Percentiles rank a stretch among this genome's conserved stretches.
Conservation (phyloP, 2,329 filamentous ascomycete genomes). For the Neophaeococcomyces mojaviensis region DNA sequence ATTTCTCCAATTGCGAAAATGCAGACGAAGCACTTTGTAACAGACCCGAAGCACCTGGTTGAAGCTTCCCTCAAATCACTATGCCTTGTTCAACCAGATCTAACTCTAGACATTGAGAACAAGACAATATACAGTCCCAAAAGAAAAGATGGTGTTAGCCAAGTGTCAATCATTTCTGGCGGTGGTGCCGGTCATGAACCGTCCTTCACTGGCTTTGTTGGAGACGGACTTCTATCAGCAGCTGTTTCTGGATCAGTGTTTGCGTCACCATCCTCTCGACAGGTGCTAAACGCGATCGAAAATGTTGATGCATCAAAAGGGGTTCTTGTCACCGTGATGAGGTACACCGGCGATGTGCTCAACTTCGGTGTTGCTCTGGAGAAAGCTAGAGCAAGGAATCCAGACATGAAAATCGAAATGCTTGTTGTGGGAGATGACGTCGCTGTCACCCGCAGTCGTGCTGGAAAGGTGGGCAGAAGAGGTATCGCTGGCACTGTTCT, state of each 20-base stretch:
- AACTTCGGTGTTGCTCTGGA: constrained; percentile 87
- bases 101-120: constrained; percentile 67
- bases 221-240: constrained; percentile 69
- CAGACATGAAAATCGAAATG: constrained; percentile 48
- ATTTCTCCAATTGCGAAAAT: too few relatives aligned
- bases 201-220: constrained; percentile 82
- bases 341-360: constrained; percentile 81
- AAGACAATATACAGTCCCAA: constrained; percentile 68
- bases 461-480: constrained; percentile 52
- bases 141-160: constrained; percentile 47
- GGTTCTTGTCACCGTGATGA: constrained; percentile 83
- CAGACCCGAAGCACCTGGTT: constrained; percentile 72
- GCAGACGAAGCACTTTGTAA: constrained; percentile 71
- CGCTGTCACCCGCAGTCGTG: constrained; percentile 40
- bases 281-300: constrained; percentile 68
- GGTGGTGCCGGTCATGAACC: constrained; percentile 74
- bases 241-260: constrained; percentile 89
- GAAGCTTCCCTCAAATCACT: constrained; percentile 65
- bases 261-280: constrained; percentile 72
- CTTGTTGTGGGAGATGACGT: constrained; percentile 60
- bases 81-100: constrained; percentile 72
- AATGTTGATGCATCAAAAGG: constrained; percentile 64
- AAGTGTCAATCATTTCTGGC: not conserved
- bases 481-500: constrained; percentile 56
- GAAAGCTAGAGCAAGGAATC: constrained; percentile 61